These are phyloP conservation scores for Hypoxylon perforatum DNA, from an alignment of 495 filamentous ascomycete species.

Conservation along the genomic window DNA sequence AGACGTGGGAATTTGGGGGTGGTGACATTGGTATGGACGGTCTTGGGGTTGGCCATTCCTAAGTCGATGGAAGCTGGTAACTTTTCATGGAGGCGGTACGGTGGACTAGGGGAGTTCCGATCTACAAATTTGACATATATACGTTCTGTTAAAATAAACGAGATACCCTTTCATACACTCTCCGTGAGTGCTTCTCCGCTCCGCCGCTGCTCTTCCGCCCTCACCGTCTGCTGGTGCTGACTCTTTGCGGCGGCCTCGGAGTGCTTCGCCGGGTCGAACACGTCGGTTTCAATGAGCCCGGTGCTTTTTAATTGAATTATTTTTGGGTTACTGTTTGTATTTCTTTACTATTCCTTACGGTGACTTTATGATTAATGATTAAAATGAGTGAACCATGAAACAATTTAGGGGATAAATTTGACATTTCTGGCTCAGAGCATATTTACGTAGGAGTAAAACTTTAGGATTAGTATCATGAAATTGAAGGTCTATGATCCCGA, in stretches of 20 bases:
- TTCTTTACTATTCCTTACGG: no score
- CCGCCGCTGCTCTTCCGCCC: slow-evolving; percentile 31
- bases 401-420: background rate
- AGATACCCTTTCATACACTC: slow-evolving; percentile 4
- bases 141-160: background rate
- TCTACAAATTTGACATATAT: background rate
- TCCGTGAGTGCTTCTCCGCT: background rate
- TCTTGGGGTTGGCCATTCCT: background rate
- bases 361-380: no score
- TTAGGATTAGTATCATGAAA: background rate
- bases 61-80: background rate
- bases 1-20: background rate
- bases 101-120: background rate
- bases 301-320: no score
- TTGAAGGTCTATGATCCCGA: no score
- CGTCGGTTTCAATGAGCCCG: slow-evolving; percentile 50
- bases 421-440: no score
- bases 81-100: background rate
- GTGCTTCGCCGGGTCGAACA: slow-evolving; percentile 70
- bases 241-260: slow-evolving; percentile 43
- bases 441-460: background rate
- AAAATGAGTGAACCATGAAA: slow-evolving; percentile 14
- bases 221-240: no score
- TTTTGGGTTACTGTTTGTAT: no score
- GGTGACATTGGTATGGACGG: background rate